phyloP scores from a whole-genome alignment of 2,329 filamentous ascomycete species.

The Aspergillus cejpii region DNA sequence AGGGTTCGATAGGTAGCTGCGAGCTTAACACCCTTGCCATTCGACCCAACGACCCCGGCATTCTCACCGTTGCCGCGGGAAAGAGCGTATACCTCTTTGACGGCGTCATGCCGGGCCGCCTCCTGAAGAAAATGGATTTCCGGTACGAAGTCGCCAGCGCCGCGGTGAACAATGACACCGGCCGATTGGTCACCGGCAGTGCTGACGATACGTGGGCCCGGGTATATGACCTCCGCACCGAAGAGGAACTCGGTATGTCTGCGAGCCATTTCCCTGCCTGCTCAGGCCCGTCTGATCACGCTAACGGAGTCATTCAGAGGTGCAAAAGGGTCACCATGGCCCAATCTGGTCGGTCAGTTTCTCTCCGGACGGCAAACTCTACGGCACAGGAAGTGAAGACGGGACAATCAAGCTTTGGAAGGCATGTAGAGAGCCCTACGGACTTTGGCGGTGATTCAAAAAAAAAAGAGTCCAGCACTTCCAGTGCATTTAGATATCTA shows the following conservation, averaged over 20 bases:
- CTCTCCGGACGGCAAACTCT: slow-evolving; percentile 90
- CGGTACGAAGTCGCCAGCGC: slow-evolving; percentile 86
- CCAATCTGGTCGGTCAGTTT: slow-evolving; percentile 96
- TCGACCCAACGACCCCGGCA: slow-evolving; percentile 56
- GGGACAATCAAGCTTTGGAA: slow-evolving; percentile 93
- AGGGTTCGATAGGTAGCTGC: slow-evolving; percentile 83
- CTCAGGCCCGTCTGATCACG: background rate
- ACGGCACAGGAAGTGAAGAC: slow-evolving; percentile 93
- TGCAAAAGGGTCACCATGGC: slow-evolving; percentile 93
- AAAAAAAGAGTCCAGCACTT: background rate
- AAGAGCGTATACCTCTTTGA: slow-evolving; percentile 92
- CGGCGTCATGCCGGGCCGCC: slow-evolving; percentile 58
- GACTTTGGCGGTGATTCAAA: slow-evolving; percentile 51
- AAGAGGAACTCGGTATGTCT: slow-evolving; percentile 62
- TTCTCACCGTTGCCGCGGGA: slow-evolving; percentile 86
- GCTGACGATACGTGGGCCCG: slow-evolving; percentile 94
- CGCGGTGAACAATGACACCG: slow-evolving; percentile 71
- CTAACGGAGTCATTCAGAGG: slow-evolving; percentile 49
- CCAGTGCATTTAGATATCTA: too few relatives aligned
- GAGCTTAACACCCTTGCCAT: slow-evolving; percentile 70
- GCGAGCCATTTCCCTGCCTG: background rate
- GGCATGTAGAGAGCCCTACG: slow-evolving; percentile 58
- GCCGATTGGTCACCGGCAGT: slow-evolving; percentile 83
- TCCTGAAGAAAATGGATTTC: slow-evolving; percentile 73
- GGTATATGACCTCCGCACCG: slow-evolving; percentile 81